phyloP scores from a whole-genome alignment of 768 basidiomycete genomes.

The Phlebiopsis flavidoalba region DNA sequence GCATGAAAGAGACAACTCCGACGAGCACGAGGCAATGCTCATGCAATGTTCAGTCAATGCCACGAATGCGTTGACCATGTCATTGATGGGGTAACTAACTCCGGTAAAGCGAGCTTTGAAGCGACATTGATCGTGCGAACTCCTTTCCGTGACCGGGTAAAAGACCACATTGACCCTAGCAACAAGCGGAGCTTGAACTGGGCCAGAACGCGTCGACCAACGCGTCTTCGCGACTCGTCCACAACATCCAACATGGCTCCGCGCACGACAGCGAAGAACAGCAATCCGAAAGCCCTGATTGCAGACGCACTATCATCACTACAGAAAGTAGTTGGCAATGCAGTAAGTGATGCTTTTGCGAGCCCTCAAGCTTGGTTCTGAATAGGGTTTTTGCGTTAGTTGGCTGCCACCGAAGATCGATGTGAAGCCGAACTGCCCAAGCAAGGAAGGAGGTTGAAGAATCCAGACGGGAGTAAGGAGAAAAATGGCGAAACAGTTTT shows the following conservation, averaged over 20 bases:
- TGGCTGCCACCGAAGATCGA: slow-evolving; percentile 52
- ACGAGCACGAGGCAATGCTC: not conserved
- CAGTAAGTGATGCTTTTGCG: slow-evolving; percentile 26
- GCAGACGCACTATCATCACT: slow-evolving; percentile 38
- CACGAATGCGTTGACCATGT: not conserved
- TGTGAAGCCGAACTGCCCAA: slow-evolving; percentile 41
- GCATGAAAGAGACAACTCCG: not conserved
- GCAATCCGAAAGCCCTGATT: slow-evolving; percentile 29
- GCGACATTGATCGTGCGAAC: not conserved
- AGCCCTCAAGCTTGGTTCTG: not conserved
- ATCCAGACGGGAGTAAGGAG: slow-evolving; percentile 28
- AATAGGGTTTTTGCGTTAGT: slow-evolving; percentile 21
- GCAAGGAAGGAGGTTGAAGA: no score
- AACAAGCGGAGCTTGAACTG: slow-evolving; percentile 4
- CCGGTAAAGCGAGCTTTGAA: not conserved
- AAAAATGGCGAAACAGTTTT: no score
- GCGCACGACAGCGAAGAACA: not conserved
- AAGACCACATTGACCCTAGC: not conserved
- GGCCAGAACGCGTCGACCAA: not conserved
- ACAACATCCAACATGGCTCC: slow-evolving; percentile 3
- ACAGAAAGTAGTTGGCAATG: slow-evolving; percentile 34
- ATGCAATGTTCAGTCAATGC: no score
- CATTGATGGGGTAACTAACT: not conserved
- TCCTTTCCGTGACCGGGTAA: not conserved
- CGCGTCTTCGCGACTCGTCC: not conserved